phyloP scores from a whole-genome alignment of 2,329 filamentous ascomycete genomes.

The Zopfia rhizophila region DNA sequence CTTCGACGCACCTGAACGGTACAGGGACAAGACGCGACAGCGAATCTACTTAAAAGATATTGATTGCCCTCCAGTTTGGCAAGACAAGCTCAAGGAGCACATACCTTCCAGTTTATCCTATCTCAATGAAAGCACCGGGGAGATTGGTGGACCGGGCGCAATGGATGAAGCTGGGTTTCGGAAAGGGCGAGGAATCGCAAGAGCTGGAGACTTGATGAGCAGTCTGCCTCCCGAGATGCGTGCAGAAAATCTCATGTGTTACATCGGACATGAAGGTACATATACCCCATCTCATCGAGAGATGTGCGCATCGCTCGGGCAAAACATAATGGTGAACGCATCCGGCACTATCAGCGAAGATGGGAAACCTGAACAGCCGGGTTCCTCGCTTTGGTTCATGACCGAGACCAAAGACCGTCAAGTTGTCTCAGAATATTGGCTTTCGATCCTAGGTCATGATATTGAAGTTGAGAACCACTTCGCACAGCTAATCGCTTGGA shows the following conservation, averaged over 20 bases:
- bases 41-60: conserved; percentile 97
- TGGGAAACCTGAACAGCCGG: conserved; percentile 77
- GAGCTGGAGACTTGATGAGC: conserved; percentile 93
- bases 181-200: conserved; percentile 69
- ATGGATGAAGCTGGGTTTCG: conserved; percentile 59
- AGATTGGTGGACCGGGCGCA: conserved; percentile 65
- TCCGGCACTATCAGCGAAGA: conserved; percentile 72
- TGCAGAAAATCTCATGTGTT: conserved; percentile 97
- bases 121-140: conserved; percentile 80
- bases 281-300: conserved; percentile 95
- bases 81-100: conserved; percentile 77
- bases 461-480: conserved; percentile 98
- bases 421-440: conserved; percentile 90
- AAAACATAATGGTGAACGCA: conserved; percentile 98
- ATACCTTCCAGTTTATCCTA: conserved; percentile 90
- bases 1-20: conserved; percentile 73
- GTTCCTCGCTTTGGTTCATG: conserved; percentile 99
- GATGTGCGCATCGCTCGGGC: conserved; percentile 95
- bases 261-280: conserved; percentile 96
- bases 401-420: conserved; percentile 93
- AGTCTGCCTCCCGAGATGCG: conserved; percentile 87
- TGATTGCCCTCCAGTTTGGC: conserved; percentile 90
- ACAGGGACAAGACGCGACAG: conserved; percentile 81
- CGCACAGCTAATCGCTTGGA: conserved; percentile 94
- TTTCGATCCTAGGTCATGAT: conserved; percentile 92